Conservation (phyloP, 495 filamentous ascomycete genomes). For the Aspergillus funiculosus region DNA sequence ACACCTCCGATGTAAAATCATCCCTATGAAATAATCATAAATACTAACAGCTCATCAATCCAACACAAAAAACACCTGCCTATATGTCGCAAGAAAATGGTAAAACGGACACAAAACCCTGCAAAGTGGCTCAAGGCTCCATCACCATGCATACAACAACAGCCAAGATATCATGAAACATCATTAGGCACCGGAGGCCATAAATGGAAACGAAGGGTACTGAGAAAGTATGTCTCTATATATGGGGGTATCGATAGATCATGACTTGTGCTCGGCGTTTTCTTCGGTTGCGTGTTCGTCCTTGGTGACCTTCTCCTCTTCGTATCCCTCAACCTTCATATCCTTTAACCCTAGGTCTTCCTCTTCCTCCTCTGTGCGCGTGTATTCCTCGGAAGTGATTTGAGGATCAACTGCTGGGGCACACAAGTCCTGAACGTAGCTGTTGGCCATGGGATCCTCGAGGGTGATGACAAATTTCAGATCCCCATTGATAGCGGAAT, state of each 20-base stretch:
- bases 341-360: conserved; percentile 85
- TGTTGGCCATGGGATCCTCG: conserved; percentile 80
- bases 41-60: too few relatives aligned
- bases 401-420: conserved; percentile 69
- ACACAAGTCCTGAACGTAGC: conserved; percentile 85
- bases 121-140: conserved; percentile 22
- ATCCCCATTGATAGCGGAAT: conserved; percentile 73
- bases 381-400: conserved; percentile 77
- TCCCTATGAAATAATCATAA: too few relatives aligned
- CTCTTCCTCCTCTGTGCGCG: conserved; percentile 80
- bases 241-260: conserved; percentile 15
- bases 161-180: conserved; percentile 21
- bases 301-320: conserved; percentile 33
- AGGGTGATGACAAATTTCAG: conserved; percentile 80
- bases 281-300: conserved; percentile 17
- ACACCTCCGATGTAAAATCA: not conserved
- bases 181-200: conserved; percentile 27
- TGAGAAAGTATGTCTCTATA: conserved; percentile 6
- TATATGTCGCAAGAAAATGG: too few relatives aligned
- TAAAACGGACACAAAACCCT: too few relatives aligned
- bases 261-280: conserved; percentile 22
- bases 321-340: conserved; percentile 90
- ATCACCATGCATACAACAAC: conserved; percentile 18
- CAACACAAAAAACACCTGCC: conserved; percentile 1
- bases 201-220: conserved; percentile 9